Evolutionary conservation across 345 rosid species (phyloP), one percentile per base, ranked within the genome.

Genomic region (Kernera saxatilis): DNA sequence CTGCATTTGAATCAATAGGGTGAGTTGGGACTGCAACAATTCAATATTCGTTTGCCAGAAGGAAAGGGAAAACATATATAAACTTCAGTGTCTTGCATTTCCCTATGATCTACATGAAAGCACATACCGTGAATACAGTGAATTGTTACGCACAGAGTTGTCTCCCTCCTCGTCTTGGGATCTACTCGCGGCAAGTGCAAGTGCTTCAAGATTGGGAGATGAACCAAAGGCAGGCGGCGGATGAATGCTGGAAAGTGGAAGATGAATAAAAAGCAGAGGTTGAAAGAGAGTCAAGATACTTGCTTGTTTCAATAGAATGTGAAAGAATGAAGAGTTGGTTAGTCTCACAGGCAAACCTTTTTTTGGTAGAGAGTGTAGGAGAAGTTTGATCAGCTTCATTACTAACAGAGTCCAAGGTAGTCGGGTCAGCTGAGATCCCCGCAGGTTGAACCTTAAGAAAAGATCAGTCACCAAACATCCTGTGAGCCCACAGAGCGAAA

Each of bases 201-300:
- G 93, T 29, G 93, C 91, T 84, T 89, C 95, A 41, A 91, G 97
- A 82, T 91, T 91, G 45, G 92, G 97, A 2, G 97, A 93, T 49
- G 98, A 93, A 56, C 98, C 96, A 76, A 93, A 93, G 23, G 98
- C 91, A 66, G 98, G 98, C 2, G 97, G 96, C n/a, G 98, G 97
- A 80, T 86, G 98, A 64, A 85, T 72, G 87, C 96, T 93, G 92
- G 58, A 26, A 78, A 79, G 69, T 69, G 65, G 71, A 82, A 84
- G 2, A 21, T 25, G 57, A 25, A 61, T 1, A 0, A 17, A 37
- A 64, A n/a, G 5, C 6, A 41, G 23, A 22, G 41, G 46, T 51
- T 33, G 30, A 22, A 59, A 59, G 5, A 56, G 44, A 64, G 35
- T n/a, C 0, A 12, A 48, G 18, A 7, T 22, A 22, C 6, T 23